Base-by-base conservation (phyloP, 2,329 filamentous ascomycete genomes). In the Beauveria pseudobassiana region DNA sequence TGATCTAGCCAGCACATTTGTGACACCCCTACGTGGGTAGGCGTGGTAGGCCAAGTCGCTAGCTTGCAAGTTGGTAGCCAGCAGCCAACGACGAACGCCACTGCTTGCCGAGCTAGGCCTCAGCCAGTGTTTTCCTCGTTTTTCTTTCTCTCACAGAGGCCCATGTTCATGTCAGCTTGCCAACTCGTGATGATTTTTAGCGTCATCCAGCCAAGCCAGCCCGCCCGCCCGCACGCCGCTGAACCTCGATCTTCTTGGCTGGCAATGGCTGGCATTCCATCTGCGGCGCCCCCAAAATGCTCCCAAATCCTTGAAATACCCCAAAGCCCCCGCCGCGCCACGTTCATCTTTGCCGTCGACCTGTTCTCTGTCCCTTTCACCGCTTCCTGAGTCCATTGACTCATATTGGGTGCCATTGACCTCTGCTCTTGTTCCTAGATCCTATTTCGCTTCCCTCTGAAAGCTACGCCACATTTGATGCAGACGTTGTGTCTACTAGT, bases 271-370 rank as follows among this genome's bases (percentile, higher is more conserved):
- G 55, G 40, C 48, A 59, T 51, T 22, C 54, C 34, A 59, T 43
- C 42, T 43, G 12, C 43, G 20, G 20, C 24, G 34, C 34, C 34
- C 34, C 34, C 12, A 14, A 38, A 30, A 12, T 6, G 12, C 12
- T 38, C 45, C 46, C 57, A 28, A 46, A 26, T 40, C 40, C 49
- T 60, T 60, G 49, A 60, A 60, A 60, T 53, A 60, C 57, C 22
- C 38, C 49, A n/a, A n/a, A 7, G 1, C 52, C 40, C 57, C 57
- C 57, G 40, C 57, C 26, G 7, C 40, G 38, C 18, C 26, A 49
- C 40, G 5, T 43, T 38, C 12, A 9, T 9, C 7, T 20, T 24
- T 30, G 40, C 7, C 7, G 22, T 56, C 30, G 40, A 28, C 22
- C 18, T 58, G 14, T 52, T 12, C n/a, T 9, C 14, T 46, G 26